Evolutionary conservation across 768 basidiomycete species (phyloP), one percentile per base, ranked within the genome.

Genomic region (Termitomyces eurrhizus): DNA sequence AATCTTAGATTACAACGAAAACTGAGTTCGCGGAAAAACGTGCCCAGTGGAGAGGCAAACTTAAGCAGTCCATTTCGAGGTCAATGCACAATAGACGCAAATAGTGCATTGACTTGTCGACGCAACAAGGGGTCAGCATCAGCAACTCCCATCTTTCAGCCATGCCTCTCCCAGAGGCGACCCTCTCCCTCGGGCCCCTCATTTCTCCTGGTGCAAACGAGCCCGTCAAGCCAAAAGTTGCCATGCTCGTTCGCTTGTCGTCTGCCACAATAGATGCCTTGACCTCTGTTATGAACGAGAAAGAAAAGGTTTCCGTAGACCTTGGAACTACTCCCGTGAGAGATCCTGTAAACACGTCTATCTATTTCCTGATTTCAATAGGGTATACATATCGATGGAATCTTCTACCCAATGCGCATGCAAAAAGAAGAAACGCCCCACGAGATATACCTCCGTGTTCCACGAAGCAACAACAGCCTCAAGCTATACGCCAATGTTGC

Each of bases 171-270:
- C 88, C 90, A 44, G 75, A 79, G 65, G 74, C 76, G 1, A 74
- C 78, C 11, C 78, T 90, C 48, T 77, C 86, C 9, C 79, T 92
- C 46, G 80, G 85, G 46, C 83, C 85, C 36, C 78, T 80, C 65
- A 77, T 84, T 1, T 75, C 76, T 50, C 83, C 83, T 37, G 85
- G 82, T 49, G 85, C 82, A 62, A 75, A 81, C 0, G 68, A 80
- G 37, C 82, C 83, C 37, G 78, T 86, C 4, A 83, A 81, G 61
- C 84, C 85, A 13, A 90, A 89, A 76, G 80, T 81, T 29, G 90
- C 90, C 52, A 86, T 91, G 83, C 76, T 92, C 53, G 81, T 92
- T 44, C 86, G 89, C 59, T 79, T 92, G 81, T 84, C 90, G 4
- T 78, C 82, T 37, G 87, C 90, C 70, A 84, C 87, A 0, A 77